These are phyloP conservation scores for Digitaria exilis DNA, from an alignment of 202 grass and related monocot species.

Conservation along the genomic window DNA sequence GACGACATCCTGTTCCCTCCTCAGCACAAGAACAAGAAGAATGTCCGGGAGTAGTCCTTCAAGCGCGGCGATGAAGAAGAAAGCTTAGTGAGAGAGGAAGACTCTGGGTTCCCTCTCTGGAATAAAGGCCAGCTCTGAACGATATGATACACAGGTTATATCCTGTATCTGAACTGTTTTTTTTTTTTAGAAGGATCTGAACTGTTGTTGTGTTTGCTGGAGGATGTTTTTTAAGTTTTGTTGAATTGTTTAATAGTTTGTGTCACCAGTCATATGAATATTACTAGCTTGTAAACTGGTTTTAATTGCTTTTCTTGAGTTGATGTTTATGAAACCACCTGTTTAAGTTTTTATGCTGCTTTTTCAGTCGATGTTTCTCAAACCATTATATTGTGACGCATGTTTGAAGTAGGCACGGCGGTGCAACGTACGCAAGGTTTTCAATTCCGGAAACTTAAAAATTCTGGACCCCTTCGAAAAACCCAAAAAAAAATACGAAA, in stretches of 20 bases:
- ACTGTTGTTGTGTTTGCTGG: not conserved
- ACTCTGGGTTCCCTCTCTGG: not conserved
- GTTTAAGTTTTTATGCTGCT: not conserved
- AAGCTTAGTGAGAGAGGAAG: not conserved
- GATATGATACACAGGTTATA: not conserved
- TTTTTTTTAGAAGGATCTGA: no score
- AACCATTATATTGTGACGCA: not conserved
- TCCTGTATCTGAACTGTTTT: no score
- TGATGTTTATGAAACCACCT: not conserved
- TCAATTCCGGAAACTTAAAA: no score
- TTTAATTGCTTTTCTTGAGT: not conserved
- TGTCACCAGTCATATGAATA: not conserved
- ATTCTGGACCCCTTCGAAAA: no score
- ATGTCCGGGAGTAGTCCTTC: not conserved
- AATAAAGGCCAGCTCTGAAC: not conserved
- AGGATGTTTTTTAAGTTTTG: not conserved
- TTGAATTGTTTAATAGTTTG: not conserved
- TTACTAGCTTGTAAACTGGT: not conserved
- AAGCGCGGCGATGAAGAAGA: not conserved
- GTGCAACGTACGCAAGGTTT: no score
- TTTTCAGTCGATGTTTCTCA: not conserved
- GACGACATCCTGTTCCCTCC: not conserved
- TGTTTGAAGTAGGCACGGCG: no score
- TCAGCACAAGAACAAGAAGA: not conserved
- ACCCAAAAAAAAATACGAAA: no score